Conservation (phyloP, 2,329 filamentous ascomycete species). For the Colletotrichum musicola region DNA sequence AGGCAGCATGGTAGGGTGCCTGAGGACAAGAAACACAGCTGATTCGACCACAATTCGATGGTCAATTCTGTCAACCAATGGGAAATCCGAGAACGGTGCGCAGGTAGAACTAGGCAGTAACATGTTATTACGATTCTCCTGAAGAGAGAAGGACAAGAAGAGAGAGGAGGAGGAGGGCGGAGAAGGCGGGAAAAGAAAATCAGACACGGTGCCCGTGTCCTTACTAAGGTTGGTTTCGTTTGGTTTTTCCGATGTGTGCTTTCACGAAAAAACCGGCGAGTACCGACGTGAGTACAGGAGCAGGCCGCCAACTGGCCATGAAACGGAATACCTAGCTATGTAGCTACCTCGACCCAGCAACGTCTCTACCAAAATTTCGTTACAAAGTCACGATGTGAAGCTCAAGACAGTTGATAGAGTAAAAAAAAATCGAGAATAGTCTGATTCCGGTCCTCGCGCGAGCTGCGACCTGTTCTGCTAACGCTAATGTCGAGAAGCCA, state of each 20-base stretch:
- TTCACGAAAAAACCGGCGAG: not conserved
- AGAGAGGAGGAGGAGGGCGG: too few relatives aligned
- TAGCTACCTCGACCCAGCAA: not conserved
- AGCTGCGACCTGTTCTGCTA: constrained; percentile 3
- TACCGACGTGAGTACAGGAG: not conserved
- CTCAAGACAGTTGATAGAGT: not conserved
- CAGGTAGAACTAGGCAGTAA: constrained; percentile 23
- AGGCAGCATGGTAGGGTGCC: constrained; percentile 2
- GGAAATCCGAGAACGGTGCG: not conserved
- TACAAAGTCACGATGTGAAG: too few relatives aligned
- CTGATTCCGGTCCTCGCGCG: constrained; percentile 7
- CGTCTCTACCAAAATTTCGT: too few relatives aligned
- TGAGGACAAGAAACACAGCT: constrained; percentile 8
- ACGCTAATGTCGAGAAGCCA: constrained; percentile 8
- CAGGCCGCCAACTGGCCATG: constrained; percentile 22
- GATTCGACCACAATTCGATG: constrained; percentile 12
- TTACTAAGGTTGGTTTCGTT: too few relatives aligned
- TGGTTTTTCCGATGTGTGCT: too few relatives aligned
- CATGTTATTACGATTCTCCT: too few relatives aligned
- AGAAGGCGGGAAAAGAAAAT: too few relatives aligned
- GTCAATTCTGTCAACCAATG: constrained; percentile 16
- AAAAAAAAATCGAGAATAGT: not conserved
- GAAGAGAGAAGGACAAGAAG: too few relatives aligned
- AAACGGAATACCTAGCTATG: constrained; percentile 15
- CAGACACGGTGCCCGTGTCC: too few relatives aligned